phyloP scores from a whole-genome alignment of 1,284 basidiomycete species.

The Sutorius eximius region DNA sequence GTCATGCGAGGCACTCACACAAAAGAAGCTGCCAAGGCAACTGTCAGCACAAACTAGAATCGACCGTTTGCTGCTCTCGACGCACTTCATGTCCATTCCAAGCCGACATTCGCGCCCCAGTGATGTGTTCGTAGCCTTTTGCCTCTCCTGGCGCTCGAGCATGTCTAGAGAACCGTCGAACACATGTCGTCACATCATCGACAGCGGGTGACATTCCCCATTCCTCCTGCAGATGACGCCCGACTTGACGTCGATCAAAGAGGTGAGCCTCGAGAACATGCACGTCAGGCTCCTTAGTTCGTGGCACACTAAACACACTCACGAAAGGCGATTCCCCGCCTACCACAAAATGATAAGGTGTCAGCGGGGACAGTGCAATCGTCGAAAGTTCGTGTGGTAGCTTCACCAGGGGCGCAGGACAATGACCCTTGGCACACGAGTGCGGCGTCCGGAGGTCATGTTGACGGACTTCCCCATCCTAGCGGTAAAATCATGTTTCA shows the following conservation, averaged over 20 bases:
- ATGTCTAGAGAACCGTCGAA: conserved; percentile 76
- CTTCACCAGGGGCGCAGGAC: conserved; percentile 69
- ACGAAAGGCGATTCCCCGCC: conserved; percentile 72
- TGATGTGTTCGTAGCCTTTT: conserved; percentile 63
- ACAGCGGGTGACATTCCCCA: conserved; percentile 65
- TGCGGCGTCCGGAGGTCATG: conserved; percentile 81
- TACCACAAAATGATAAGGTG: conserved; percentile 74
- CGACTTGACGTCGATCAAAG: conserved; percentile 82
- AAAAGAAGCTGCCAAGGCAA: conserved; percentile 25
- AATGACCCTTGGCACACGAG: conserved; percentile 51
- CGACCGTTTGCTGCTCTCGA: neutral
- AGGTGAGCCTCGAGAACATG: conserved; percentile 66
- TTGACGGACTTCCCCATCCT: conserved; percentile 78
- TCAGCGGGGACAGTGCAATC: conserved; percentile 65
- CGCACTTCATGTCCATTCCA: conserved; percentile 79
- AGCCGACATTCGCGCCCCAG: conserved; percentile 75
- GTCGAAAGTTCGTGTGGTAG: conserved; percentile 62
- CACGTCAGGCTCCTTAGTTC: neutral
- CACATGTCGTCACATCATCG: conserved; percentile 70
- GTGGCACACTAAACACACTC: conserved; percentile 25
- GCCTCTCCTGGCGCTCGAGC: conserved; percentile 37
- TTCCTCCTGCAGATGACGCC: conserved; percentile 61
- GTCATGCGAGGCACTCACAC: conserved; percentile 23
- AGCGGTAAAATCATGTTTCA: conserved; percentile 5
- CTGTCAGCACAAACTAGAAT: conserved; percentile 11